Evolutionary conservation across 2,329 filamentous ascomycete species (phyloP), one percentile per base, ranked within the genome.

Genomic region (Xylaria sp.): DNA sequence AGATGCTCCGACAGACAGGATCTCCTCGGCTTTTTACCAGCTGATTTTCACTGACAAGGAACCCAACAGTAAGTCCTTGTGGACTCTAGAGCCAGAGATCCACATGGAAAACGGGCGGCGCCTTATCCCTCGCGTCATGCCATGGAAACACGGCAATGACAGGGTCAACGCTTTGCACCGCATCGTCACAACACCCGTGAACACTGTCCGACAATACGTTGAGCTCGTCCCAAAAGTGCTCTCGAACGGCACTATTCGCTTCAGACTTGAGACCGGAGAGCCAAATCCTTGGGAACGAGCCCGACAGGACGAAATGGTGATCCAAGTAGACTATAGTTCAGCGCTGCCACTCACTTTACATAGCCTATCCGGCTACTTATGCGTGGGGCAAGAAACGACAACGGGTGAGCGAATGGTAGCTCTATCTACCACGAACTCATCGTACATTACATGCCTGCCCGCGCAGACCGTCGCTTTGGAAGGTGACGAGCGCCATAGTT

Each of bases 311-410:
- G 42, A 69, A 25, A 64, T 72, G 9, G 21, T 63, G 2, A 74
- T 81, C 23, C 75, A 77, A 40, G 80, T 82, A 0, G 72, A 79
- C 23, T 83, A 81, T 73, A 83, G 82, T 73, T 80, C 78, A 0
- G 72, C 75, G 0, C 70, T 76, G 13, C 70, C 76, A 0, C n/a
- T 82, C n/a, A 75, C 71, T 27, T 51, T 79, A 1, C 72, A 70
- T 1, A 5, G 4, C 0, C 16, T 37, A 5, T 69, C 71, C 1
- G 66, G 64, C 0, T 76, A 82, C 47, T 27, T 83, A 29, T 81
- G 77, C 59, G 63, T 81, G 0, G 82, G 82, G 0, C 74, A 73
- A 2, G 69, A 79, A 42, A 42, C 73, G 13, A 27, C 65, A 1
- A 78, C 74, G 0, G 75, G 74, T 0, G 69, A 73, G 42, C 63